These are phyloP conservation scores for Pseudogymnoascus sp. DNA, from an alignment of 2,329 filamentous ascomycete species.

Conservation along the genomic window DNA sequence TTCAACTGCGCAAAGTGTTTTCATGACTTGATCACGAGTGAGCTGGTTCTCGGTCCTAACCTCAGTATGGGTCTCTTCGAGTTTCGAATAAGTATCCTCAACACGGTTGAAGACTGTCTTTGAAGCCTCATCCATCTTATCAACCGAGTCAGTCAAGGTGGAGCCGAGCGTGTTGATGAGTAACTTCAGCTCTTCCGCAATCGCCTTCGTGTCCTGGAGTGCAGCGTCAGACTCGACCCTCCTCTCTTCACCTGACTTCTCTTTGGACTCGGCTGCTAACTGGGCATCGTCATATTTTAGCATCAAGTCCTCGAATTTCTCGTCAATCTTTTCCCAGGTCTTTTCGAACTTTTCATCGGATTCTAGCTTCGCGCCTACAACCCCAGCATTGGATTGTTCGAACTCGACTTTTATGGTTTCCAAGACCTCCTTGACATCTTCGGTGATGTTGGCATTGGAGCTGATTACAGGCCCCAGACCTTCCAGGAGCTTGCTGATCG, in stretches of 20 bases:
- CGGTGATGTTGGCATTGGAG: conserved; percentile 47
- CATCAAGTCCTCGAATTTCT: conserved; percentile 67
- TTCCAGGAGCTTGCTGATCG: conserved; percentile 62
- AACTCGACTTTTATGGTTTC: conserved; percentile 78
- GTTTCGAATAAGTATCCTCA: conserved; percentile 66
- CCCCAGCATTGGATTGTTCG: conserved; percentile 72
- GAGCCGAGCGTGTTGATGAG: conserved; percentile 79
- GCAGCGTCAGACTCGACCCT: conserved; percentile 66
- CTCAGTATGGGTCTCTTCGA: conserved; percentile 67
- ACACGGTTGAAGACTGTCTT: conserved; percentile 79
- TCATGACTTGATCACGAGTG: conserved; percentile 72
- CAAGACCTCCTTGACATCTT: conserved; percentile 63
- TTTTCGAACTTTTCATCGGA: conserved; percentile 67
- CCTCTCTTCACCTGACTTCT: conserved; percentile 64
- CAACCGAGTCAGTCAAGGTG: conserved; percentile 71
- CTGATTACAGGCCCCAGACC: conserved; percentile 55
- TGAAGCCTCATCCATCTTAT: conserved; percentile 81
- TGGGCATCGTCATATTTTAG: conserved; percentile 85
- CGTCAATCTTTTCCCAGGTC: conserved; percentile 53
- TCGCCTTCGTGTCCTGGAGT: conserved; percentile 64
- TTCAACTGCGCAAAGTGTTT: conserved; percentile 64
- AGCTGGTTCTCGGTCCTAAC: conserved; percentile 72
- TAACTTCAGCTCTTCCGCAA: conserved; percentile 79
- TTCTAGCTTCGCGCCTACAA: conserved; percentile 74
- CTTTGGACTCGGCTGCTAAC: conserved; percentile 62